Evolutionary conservation across 331 rosid species (phyloP), one percentile per base, ranked within the genome.

Genomic region (Pyrus hybrid): DNA sequence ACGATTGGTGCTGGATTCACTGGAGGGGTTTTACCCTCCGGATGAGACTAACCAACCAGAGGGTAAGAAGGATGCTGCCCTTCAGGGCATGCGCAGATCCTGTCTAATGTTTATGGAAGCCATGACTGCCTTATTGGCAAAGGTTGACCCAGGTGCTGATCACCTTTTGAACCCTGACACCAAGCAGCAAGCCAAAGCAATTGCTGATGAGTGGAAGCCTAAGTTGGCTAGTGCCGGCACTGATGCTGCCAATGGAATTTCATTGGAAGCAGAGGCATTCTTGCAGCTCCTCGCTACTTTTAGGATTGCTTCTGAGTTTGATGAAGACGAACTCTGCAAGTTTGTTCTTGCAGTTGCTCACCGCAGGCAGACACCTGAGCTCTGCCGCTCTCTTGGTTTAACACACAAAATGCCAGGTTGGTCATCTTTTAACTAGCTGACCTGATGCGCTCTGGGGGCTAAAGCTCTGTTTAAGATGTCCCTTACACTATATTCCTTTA

Each of bases 191-290:
- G 97, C 93, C 91, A 89, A 91, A 84, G 85, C 88, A 83, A 89
- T 91, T 86, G 93, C 95, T 89, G 90, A 89, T 85, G 95, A 85
- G 91, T 91, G 97, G 97, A 86, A 82, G 84, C 87, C 87, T 85
- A 83, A 85, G 89, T 86, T 91, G 89, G 86, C 86, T 87, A 79
- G 83, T 76, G 84, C 85, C 71, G 86, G 77, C 85, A 85, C 14
- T 85, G 90, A 86, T 86, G 88, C 90, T 87, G 91, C 97, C 95
- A 89, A 89, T 91, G 95, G 93, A 80, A 81, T 82, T 75, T 87
- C 95, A 87, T 85, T 91, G 91, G 95, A 89, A 88, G 91, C 88
- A 86, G 90, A 91, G 87, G 97, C 97, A 77, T 91, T 87, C 81
- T 88, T 91, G 88, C 95, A 83, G 88, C 90, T 89, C 78, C 87